These are phyloP conservation scores for Ogataea pini DNA, from an alignment of 805 yeast genomes.

Conservation along the genomic window DNA sequence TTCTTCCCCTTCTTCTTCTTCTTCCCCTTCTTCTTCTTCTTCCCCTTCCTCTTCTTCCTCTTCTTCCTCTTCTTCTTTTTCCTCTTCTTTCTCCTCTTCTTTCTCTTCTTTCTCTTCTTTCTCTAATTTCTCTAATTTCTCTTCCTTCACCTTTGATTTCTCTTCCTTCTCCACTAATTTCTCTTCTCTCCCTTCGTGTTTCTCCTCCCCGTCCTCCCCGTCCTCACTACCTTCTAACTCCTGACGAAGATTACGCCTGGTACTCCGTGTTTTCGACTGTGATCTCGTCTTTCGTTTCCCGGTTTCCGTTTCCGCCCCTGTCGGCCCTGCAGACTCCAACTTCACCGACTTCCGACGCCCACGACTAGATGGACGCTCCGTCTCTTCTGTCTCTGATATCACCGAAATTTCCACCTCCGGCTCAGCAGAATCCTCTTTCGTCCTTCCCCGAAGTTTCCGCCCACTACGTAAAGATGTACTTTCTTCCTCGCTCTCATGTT, in stretches of 20 bases:
- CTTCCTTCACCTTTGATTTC: not conserved
- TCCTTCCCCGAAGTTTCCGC: slow-evolving; percentile 12
- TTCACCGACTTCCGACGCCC: slow-evolving; percentile 6
- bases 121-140: slow-evolving; percentile 5
- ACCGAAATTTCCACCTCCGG: not conserved
- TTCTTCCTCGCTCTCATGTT: not conserved
- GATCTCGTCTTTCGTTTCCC: slow-evolving; percentile 13
- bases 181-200: slow-evolving; percentile 2
- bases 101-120: not conserved
- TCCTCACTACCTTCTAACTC: not conserved
- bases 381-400: not conserved
- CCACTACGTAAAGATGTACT: slow-evolving; percentile 12
- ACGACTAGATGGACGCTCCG: not conserved
- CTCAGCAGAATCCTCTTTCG: slow-evolving; percentile 13
- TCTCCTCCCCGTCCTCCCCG: not conserved
- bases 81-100: slow-evolving; percentile 8
- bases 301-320: slow-evolving; percentile 2
- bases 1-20: slow-evolving; percentile 5
- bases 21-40: slow-evolving; percentile 6
- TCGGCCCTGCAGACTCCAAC: slow-evolving; percentile 3
- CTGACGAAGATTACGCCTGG: not conserved
- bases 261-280: slow-evolving; percentile 5
- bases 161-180: slow-evolving; percentile 2
- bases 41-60: not conserved
- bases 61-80: slow-evolving; percentile 8